Evolutionary conservation across 352 stramenopile genomes (phyloP).

Genomic region (Pythium aphanidermatum): DNA sequence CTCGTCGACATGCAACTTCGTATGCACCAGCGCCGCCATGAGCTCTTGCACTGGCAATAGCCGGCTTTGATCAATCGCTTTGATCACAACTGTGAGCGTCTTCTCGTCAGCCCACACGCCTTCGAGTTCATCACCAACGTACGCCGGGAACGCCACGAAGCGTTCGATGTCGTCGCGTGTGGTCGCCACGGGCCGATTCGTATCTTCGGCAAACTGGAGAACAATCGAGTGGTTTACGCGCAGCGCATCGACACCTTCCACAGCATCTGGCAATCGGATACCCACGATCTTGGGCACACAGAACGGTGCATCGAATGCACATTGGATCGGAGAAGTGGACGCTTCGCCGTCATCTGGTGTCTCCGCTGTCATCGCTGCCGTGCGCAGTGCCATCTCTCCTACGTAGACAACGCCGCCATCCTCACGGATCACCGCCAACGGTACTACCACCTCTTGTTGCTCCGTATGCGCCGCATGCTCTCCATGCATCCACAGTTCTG

Average conservation of each 20-base stretch:
- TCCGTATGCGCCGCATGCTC: too few species aligned
- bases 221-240: constrained; percentile 36
- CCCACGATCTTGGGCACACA: constrained; percentile 43
- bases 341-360: not conserved
- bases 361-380: not conserved
- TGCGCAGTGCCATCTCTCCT: too few species aligned
- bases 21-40: constrained; percentile 38
- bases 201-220: constrained; percentile 47
- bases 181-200: constrained; percentile 31
- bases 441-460: not conserved
- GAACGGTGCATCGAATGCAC: constrained; percentile 46
- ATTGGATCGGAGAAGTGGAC: constrained; percentile 16
- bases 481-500: too few species aligned
- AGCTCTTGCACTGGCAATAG: constrained; percentile 35
- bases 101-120: constrained; percentile 36
- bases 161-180: constrained; percentile 30
- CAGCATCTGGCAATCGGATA: constrained; percentile 44
- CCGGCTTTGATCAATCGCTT: constrained; percentile 23
- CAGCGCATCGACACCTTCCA: constrained; percentile 16
- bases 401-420: not conserved
- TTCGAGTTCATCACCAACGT: constrained; percentile 45
- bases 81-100: constrained; percentile 36
- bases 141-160: constrained; percentile 45
- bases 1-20: constrained; percentile 7
- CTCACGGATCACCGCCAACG: constrained; percentile 4